Base-by-base conservation (phyloP, 306 rosid species). In the Arachis stenosperma region DNA sequence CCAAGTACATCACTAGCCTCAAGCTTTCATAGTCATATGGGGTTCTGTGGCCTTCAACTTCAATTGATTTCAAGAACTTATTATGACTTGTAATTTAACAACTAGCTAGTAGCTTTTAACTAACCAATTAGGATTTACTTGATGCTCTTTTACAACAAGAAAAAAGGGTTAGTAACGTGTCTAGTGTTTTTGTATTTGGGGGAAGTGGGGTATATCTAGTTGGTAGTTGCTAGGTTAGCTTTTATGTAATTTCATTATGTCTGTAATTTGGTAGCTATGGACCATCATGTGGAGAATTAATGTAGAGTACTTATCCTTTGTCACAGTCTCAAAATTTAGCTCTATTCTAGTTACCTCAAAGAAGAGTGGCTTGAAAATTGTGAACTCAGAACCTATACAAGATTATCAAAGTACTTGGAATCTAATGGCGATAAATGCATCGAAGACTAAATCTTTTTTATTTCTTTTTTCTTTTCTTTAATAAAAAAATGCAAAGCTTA, bases 1-100 rank as follows among this genome's bases (percentile, higher is more conserved):
- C 83, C 91, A 84, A 80, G 87, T 88, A 40, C 79, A 79, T 73
- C 86, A 87, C 67, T 85, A 82, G 82, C 60, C 50, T 41, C 13
- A 10, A 68, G 77, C 75, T 33, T 17, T 51, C 4, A 33, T 33
- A 29, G 48, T 66, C 61, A 37, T 67, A 8, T 70, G 65, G 29
- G 57, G 57, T 52, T 52, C 57, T 14, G 29, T 6, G 57, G 74
- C 29, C 13, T 11, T 36, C 78, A 62, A 64, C 63, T 65, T 80
- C 69, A 64, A 52, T 52, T 52, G 57, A 6, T 52, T 14, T 52
- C 27, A 52, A 52, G 57, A 52, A 52, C 22, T 2, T 2, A 52
- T 52, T 14, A n/a, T n/a, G 29, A 52, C 57, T 14, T 52, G 57
- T 52, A 52, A 52, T 52, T 52, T 52, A 52, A 52, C 57, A 12